Base-by-base conservation (phyloP, 805 yeast genomes). In the Yamadazyma sp. region DNA sequence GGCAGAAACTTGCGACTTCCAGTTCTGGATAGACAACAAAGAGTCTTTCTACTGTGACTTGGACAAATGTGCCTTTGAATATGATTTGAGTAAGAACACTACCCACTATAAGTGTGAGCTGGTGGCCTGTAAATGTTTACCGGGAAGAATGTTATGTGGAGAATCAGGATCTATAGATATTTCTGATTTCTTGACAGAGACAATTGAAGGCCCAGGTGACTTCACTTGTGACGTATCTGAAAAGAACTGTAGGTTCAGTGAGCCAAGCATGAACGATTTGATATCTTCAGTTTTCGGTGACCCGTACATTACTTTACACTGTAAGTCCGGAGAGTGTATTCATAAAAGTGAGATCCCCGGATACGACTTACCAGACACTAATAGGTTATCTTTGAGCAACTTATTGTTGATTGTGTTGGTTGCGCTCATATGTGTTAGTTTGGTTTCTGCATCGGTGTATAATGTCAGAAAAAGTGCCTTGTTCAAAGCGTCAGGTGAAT, bases 311-410 rank as follows among this genome's bases (percentile, higher is more conserved):
- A 82, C 90, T 2, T 67, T 93, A 38, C 71, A 75, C 30, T 93
- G 99, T 63, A 63, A 67, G 6, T 79, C 95, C 2, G 91, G 96
- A 32, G 99, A 93, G 57, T 93, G 99, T 70, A 49, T 93, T 15
- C 98, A 93, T 58, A 80, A 81, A 52, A 84, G 93, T 55, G 95
- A 93, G 57, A 78, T 93, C 12, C 99, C 99, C 0, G 98, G 96
- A 5, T 90, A 86, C 58, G 75, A 77, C 14, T 53, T 73, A 1
- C 97, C 98, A 0, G 71, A 67, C 38, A 70, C 70, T 32, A 63
- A 66, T 12, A 55, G 55, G 24, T 58, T 77, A 14, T 65, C 77
- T 5, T 53, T 66, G 38, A 62, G 69, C 6, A 78, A 77, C 39
- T 40, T 82, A 15, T 41, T 78, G 4, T 54, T 72, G 15, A 69